Evolutionary conservation across 202 grass and related monocot species (phyloP).

Genomic region (Panicum virgatum): DNA sequence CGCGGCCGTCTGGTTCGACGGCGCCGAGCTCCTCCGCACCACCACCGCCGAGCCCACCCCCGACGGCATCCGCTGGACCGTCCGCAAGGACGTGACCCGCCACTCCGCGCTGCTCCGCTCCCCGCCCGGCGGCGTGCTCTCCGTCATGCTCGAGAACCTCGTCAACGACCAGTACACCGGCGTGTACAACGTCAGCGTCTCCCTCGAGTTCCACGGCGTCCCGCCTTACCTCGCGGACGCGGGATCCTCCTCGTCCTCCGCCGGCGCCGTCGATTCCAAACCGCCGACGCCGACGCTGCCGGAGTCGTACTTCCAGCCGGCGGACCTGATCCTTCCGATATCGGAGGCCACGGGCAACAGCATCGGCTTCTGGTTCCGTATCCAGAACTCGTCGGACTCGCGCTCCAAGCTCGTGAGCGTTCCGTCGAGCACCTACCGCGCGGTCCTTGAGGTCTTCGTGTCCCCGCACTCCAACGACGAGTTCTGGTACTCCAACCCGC

Average conservation of each 20-base stretch:
- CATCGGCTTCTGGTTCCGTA: conserved; percentile 80
- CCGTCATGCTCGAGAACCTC: conserved; percentile 96
- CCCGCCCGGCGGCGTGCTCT: conserved; percentile 47
- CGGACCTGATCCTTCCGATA: conserved; percentile 75
- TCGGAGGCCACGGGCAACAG: conserved; percentile 36
- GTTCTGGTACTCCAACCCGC: conserved; percentile 97
- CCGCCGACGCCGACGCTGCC: background rate
- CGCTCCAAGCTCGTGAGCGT: conserved; percentile 41
- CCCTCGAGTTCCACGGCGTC: conserved; percentile 61
- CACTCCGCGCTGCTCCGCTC: conserved; percentile 59
- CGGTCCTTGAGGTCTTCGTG: conserved; percentile 76
- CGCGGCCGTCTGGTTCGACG: conserved; percentile 82
- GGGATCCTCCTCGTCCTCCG: background rate
- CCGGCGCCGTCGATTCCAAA: background rate
- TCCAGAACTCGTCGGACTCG: conserved; percentile 59
- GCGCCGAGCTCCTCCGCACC: conserved; percentile 86
- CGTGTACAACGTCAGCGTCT: conserved; percentile 69
- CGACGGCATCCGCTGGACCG: conserved; percentile 66
- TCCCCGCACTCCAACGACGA: conserved; percentile 84
- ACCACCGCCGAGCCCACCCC: conserved; percentile 78
- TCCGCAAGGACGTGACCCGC: conserved; percentile 79
- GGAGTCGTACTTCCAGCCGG: conserved; percentile 45
- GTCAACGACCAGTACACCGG: conserved; percentile 78
- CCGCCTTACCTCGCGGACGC: conserved; percentile 27
- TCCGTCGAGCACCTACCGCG: conserved; percentile 75